Base-by-base conservation (phyloP, 2,329 filamentous ascomycete genomes). In the Monilinia laxa region DNA sequence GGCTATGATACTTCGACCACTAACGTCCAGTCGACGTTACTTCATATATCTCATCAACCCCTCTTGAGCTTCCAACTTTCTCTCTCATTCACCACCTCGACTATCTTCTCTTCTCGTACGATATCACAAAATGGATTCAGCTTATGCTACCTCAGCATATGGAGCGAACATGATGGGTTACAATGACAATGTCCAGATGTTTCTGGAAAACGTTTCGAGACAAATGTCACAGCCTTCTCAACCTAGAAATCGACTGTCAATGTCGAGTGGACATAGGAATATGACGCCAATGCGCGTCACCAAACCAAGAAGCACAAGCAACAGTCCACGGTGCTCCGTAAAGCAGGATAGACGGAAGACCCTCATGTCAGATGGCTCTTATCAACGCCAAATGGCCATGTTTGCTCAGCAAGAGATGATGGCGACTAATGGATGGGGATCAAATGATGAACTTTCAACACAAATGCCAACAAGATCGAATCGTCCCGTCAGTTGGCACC, bases 401-500 rank as follows among this genome's bases (percentile, higher is more conserved):
- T 57, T 71, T 31, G 68, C 79, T 78, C 69, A 79, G 77, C 68
- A 79, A 81, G 69, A 70, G 55, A 63, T 81, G 78, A 68, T 82
- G 82, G 60, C 82, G 83, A 68, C 78, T 78, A 42, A 73, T 79
- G 83, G 67, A 74, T 80, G 56, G 74, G 75, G 70, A 67, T 79
- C 71, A n/a, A 74, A 73, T 54, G 65, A 75, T 76, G 70, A 77
- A 76, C 71, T 75, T 47, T 10, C 28, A 62, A 25, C n/a, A 20
- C 72, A 73, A 57, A 62, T 71, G 59, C 67, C 71, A 45, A 54
- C 62, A 38, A 68, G 78, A 73, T 77, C 81, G 51, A 78, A 78
- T 63, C 84, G 90, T 53, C 90, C 90, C 7, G 80, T 91, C 56
- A 92, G 90, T 80, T 93, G 90, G 90, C 90, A 93, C 76, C 88